These are phyloP conservation scores for Bertia moriformis DNA, from an alignment of 2,329 filamentous ascomycete genomes.

Conservation along the genomic window DNA sequence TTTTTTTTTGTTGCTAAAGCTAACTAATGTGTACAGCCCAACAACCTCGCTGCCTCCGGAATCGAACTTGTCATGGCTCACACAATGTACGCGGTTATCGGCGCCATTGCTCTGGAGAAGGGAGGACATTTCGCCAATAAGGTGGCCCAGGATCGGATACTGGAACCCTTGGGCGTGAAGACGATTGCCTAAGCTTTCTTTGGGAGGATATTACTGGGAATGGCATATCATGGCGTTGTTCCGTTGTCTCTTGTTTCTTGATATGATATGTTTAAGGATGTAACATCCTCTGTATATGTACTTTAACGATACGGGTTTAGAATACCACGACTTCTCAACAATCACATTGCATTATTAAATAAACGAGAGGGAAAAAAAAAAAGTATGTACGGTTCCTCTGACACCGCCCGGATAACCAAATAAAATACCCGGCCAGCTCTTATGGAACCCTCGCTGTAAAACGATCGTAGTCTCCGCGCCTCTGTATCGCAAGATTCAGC, in stretches of 20 bases:
- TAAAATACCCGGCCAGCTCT: constrained; percentile 49
- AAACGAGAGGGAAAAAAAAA: too few relatives aligned
- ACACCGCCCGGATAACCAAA: constrained; percentile 45
- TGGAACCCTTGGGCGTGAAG: constrained; percentile 14
- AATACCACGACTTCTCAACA: not conserved
- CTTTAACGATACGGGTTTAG: too few relatives aligned
- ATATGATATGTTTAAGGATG: not conserved
- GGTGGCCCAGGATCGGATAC: constrained; percentile 44
- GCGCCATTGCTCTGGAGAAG: constrained; percentile 56
- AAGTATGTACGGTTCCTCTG: constrained; percentile 42
- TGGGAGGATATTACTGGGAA: not conserved
- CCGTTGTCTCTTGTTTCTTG: not conserved
- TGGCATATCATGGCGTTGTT: not conserved
- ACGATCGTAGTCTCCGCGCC: constrained; percentile 38
- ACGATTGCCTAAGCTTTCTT: not conserved
- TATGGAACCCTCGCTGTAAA: constrained; percentile 36
- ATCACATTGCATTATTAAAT: too few relatives aligned
- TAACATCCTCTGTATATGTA: not conserved
- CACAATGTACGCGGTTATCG: constrained; percentile 53
- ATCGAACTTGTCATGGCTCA: constrained; percentile 45
- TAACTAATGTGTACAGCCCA: constrained; percentile 21
- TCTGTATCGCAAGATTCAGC: constrained; percentile 43
- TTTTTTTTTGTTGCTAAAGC: not conserved
- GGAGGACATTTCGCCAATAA: constrained; percentile 48
- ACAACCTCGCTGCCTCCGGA: constrained; percentile 42